Base-by-base conservation (phyloP, 805 yeast species). In the Metschnikowia kunwiensis region DNA sequence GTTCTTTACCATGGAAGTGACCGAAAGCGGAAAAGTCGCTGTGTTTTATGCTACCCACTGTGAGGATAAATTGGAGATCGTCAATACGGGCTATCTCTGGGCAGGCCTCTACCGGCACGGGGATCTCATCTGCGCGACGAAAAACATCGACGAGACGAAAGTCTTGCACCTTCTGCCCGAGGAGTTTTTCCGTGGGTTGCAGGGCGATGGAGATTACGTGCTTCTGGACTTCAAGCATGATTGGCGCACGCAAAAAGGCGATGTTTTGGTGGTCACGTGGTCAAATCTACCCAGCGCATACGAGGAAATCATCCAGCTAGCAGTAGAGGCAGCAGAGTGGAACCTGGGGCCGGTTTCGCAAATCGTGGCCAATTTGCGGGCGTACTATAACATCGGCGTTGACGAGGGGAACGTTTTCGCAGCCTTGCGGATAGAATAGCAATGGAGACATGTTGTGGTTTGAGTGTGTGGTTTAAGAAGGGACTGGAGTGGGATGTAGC, bases 291-390 rank as follows among this genome's bases (percentile, higher is more conserved):
- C 36, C 12, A 7, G 2, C 4, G 12, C 26, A n/a, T 32, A 27
- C 15, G 18, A 15, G n/a, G 36, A 32, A 4, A 18, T 37, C 11
- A 26, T 24, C 8, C 36, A 37, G n/a, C 13, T 37, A 6, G 40
- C 40, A 8, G 32, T 37, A 16, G 36, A 27, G 18, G 15, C 33
- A 3, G 36, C 21, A 5, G 36, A 32, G n/a, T 14, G n/a, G 25
- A n/a, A 3, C 33, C 38, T 5, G 15, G 13, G 17, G 5, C 21
- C 33, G 10, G 22, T 23, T 9, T 18, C 17, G 10, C 26, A 16
- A 22, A 21, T 30, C 11, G 33, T 20, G 7, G 12, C 26, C 10
- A 30, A 22, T 23, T 8, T 30, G n/a, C 12, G 13, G 14, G 20
- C 20, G 13, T 30, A 30, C 21, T 30, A 9, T 16, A 23, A 20